phyloP scores from a whole-genome alignment of 768 basidiomycete genomes.

The Amanita rubescens region DNA sequence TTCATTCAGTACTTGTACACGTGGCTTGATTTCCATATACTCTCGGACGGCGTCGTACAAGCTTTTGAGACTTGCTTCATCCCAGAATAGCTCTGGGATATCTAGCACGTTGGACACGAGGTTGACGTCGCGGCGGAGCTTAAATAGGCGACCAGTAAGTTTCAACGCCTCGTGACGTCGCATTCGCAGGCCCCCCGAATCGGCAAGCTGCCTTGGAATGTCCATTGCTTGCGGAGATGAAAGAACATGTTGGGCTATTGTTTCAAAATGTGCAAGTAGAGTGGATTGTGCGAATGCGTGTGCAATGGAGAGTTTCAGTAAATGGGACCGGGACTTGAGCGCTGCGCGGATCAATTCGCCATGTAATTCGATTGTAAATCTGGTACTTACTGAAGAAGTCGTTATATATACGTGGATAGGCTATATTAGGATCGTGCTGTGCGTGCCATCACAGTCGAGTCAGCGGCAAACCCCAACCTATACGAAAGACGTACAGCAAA shows the following conservation, averaged over 20 bases:
- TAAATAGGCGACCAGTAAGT: slow-evolving; percentile 82
- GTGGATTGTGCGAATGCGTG: slow-evolving; percentile 95
- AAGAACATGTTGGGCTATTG: slow-evolving; percentile 69
- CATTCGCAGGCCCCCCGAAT: slow-evolving; percentile 67
- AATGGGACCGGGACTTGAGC: slow-evolving; percentile 85
- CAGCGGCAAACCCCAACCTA: neutral
- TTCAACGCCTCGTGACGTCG: slow-evolving; percentile 79
- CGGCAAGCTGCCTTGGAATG: slow-evolving; percentile 79
- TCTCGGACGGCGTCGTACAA: slow-evolving; percentile 90
- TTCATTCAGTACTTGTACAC: slow-evolving; percentile 85
- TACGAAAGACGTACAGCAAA: slow-evolving; percentile 52
- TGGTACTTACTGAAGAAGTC: slow-evolving; percentile 82
- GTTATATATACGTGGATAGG: slow-evolving; percentile 89
- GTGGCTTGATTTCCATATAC: slow-evolving; percentile 85
- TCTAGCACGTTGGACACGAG: slow-evolving; percentile 90
- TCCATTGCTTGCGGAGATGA: slow-evolving; percentile 68
- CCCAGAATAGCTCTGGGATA: slow-evolving; percentile 93
- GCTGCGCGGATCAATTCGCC: slow-evolving; percentile 36
- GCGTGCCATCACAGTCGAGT: neutral
- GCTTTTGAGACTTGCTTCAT: slow-evolving; percentile 81
- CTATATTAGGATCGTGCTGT: slow-evolving; percentile 77
- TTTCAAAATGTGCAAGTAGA: slow-evolving; percentile 82
- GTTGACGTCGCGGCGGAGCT: slow-evolving; percentile 82
- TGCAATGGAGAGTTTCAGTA: slow-evolving; percentile 87
- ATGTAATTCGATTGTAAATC: neutral